A percentile compares a stretch with the other conserved stretches of the same genome.
Conservation (phyloP, 164 flowering plant genomes). For the Tinospora cordifolia region DNA sequence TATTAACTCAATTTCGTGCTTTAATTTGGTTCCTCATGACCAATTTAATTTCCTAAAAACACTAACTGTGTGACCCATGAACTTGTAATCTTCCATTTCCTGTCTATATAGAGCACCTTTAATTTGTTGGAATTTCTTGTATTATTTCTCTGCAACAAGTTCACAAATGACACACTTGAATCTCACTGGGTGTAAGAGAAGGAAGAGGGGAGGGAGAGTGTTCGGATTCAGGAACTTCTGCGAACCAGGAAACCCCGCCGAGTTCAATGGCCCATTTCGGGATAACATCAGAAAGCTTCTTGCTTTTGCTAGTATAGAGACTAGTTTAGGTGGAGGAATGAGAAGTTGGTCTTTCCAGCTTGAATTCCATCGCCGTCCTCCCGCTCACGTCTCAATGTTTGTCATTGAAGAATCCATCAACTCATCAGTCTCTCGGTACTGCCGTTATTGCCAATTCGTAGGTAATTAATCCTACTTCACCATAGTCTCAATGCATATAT, state of each 20-base stretch:
- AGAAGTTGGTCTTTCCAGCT: conserved; percentile 79
- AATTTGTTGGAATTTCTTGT: too few relatives aligned
- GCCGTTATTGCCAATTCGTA: conserved; percentile 71
- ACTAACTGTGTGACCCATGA: conserved; percentile 43
- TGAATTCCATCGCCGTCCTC: conserved; percentile 59
- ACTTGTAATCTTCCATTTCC: too few relatives aligned
- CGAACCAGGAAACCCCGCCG: conserved; percentile 54
- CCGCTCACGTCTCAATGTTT: conserved; percentile 45
- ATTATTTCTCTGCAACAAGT: too few relatives aligned
- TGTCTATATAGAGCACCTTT: too few relatives aligned
- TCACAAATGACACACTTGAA: conserved; percentile 34
- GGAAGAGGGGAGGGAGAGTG: conserved; percentile 62
- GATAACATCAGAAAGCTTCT: conserved; percentile 56
- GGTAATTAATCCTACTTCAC: conserved; percentile 43
- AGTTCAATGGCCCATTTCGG: conserved; percentile 52
- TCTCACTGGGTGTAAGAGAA: conserved; percentile 43
- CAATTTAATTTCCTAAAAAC: conserved; percentile 51
- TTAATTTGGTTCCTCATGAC: conserved; percentile 21
- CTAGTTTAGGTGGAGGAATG: conserved; percentile 24
- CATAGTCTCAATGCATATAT: too few relatives aligned
- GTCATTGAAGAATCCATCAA: conserved; percentile 65
- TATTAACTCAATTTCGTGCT: conserved; percentile 9
- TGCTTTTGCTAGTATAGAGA: conserved; percentile 53
- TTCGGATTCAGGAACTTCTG: conserved; percentile 69
- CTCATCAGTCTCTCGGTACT: conserved; percentile 34